These are phyloP conservation scores for Cutaneotrichosporon sp. DNA, from an alignment of 1,284 basidiomycete genomes.

Conservation along the genomic window DNA sequence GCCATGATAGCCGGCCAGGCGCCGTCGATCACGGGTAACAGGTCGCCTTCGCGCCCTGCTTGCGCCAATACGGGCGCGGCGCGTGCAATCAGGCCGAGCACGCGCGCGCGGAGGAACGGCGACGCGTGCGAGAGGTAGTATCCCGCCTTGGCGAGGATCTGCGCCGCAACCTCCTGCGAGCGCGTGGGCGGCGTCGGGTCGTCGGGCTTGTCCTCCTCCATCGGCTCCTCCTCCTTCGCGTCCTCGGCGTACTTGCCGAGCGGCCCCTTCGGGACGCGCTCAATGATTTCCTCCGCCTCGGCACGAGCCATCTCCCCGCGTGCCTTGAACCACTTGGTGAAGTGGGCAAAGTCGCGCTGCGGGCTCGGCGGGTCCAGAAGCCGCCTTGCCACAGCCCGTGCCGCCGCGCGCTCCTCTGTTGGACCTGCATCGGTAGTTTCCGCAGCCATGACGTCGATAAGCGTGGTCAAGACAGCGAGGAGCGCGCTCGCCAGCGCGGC, in stretches of 20 bases:
- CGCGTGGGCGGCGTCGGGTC: constrained; percentile 63
- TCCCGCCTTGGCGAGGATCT: constrained; percentile 80
- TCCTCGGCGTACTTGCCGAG: constrained; percentile 30
- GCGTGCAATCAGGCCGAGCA: constrained; percentile 69
- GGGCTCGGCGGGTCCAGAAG: constrained; percentile 45
- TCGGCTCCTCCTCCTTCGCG: constrained; percentile 17
- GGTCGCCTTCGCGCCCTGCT: constrained; percentile 60
- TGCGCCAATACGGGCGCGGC: constrained; percentile 70
- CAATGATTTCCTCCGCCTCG: constrained; percentile 59
- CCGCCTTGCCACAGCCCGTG: constrained; percentile 48
- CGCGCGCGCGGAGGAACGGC: constrained; percentile 75
- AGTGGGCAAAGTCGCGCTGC: constrained; percentile 51
- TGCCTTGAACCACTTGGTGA: constrained; percentile 66
- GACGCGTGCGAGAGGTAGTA: constrained; percentile 87
- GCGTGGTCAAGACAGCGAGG: constrained; percentile 71
- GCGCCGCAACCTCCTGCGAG: constrained; percentile 70
- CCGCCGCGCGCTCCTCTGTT: constrained; percentile 29
- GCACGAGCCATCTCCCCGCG: constrained; percentile 54
- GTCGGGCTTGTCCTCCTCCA: constrained; percentile 2
- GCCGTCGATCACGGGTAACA: constrained; percentile 77
- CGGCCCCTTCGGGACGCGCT: constrained; percentile 61
- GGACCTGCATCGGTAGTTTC: constrained; percentile 58
- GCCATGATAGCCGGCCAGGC: constrained; percentile 89
- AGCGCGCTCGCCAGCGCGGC: constrained; percentile 56
- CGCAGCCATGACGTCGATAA: constrained; percentile 80